Base-by-base conservation (phyloP, 768 basidiomycete species). In the Tubosaeta sp. region DNA sequence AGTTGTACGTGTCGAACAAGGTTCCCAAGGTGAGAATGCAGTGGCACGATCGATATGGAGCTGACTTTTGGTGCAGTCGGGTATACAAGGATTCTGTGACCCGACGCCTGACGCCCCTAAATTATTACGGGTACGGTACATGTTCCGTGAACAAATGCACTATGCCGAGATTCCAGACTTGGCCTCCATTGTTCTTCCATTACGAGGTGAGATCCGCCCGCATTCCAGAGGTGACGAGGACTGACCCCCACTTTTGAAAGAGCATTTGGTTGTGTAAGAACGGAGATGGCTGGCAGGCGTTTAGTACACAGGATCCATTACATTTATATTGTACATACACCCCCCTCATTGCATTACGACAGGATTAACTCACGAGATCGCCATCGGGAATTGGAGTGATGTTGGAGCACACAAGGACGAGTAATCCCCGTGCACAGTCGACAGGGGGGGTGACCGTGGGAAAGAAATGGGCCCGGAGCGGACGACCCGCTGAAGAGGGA, bases 61-160 rank as follows among this genome's bases (percentile, higher is more conserved):
- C 25, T 27, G 8, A 27, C 4, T 27, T 47, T 49, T 52, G 31
- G 47, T 32, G 29, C 57, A 87, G 88, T 73, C 82, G 52, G 79
- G 82, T 24, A 74, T 95, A 35, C 84, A 90, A 61, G 92, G 92
- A n/a, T 93, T 96, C 73, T 84, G 81, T 63, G 92, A 95, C 71
- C 87, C 89, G 49, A 83, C 84, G 16, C 84, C 88, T 13, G 82
- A 81, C n/a, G 74, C 78, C 48, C 69, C 77, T 43, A 94, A 94
- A 72, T 72, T 73, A 6, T 71, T 94, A 46, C 75, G 81, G 27
- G 74, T 94, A 34, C 80, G 82, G 40, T 94, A 94, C 69, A 69
- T 78, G 42, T 96, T 94, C 75, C 77, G 79, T 60, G 83, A 82
- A 36, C 78, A 78, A 52, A 60, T 72, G 68, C 92, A 94, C 64